Conservation (phyloP, 1,284 basidiomycete species). For the Porodaedalea pini region DNA sequence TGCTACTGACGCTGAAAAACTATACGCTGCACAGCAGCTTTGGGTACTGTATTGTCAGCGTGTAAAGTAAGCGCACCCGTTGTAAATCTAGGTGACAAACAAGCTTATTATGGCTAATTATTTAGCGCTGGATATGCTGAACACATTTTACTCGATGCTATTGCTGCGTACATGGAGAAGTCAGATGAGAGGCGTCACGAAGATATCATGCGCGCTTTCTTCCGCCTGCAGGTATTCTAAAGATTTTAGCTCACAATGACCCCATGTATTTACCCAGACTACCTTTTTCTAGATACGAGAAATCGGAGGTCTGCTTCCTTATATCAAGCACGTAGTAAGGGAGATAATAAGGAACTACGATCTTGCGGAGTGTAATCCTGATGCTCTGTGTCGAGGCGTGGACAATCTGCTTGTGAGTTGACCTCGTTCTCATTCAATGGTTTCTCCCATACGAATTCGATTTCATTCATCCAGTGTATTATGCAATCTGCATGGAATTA, state of each 20-base stretch:
- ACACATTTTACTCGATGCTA: slow-evolving; percentile 60
- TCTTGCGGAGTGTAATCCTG: slow-evolving; percentile 22
- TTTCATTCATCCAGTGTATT: slow-evolving; percentile 52
- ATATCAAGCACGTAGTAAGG: slow-evolving; percentile 47
- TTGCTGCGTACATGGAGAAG: slow-evolving; percentile 62
- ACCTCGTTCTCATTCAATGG: background rate
- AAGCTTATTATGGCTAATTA: slow-evolving; percentile 5
- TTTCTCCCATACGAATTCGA: background rate
- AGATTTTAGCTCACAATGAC: no score
- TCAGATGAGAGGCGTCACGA: slow-evolving; percentile 57
- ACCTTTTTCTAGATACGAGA: slow-evolving; percentile 32
- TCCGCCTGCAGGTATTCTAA: slow-evolving; percentile 64
- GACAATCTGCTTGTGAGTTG: slow-evolving; percentile 15
- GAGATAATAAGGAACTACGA: slow-evolving; percentile 34
- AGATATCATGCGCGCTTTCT: slow-evolving; percentile 83
- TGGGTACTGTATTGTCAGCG: slow-evolving; percentile 82
- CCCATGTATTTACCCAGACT: background rate
- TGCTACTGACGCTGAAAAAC: slow-evolving; percentile 84
- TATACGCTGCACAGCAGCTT: slow-evolving; percentile 78
- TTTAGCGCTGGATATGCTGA: slow-evolving; percentile 45
- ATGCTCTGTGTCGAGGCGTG: slow-evolving; percentile 22
- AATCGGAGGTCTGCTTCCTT: slow-evolving; percentile 53
- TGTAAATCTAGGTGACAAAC: background rate
- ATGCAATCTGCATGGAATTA: slow-evolving; percentile 72
- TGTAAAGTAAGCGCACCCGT: slow-evolving; percentile 46